These are phyloP conservation scores for Scheffersomyces stipitis DNA, from an alignment of 805 yeast genomes.

Conservation along the genomic window DNA sequence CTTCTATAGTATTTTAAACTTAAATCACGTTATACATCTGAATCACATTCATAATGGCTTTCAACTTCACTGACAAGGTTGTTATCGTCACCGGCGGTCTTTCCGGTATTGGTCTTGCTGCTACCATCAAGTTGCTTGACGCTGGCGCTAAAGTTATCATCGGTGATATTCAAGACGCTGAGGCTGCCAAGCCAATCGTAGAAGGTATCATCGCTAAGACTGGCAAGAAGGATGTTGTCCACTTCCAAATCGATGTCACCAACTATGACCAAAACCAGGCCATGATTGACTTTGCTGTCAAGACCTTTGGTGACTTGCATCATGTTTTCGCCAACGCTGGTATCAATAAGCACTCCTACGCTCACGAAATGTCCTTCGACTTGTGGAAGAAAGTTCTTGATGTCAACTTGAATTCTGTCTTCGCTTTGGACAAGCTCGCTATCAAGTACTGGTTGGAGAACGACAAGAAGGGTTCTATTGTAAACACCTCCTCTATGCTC, in stretches of 20 bases:
- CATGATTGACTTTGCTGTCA: not conserved
- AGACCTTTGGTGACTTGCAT: no score
- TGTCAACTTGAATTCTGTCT: not conserved
- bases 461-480: conserved; percentile 15
- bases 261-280: not conserved
- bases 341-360: not conserved
- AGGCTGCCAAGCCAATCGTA: not conserved
- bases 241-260: not conserved
- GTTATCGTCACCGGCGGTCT: not conserved
- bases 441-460: not conserved
- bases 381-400: not conserved
- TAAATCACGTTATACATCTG: no score
- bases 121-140: not conserved
- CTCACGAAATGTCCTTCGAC: not conserved
- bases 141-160: not conserved
- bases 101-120: not conserved
- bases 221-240: not conserved
- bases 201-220: not conserved
- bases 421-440: not conserved
- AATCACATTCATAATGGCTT: no score
- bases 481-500: conserved; percentile 37
- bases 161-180: not conserved
- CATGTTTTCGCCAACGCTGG: not conserved
- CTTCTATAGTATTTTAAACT: no score
- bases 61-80: not conserved